phyloP scores from a whole-genome alignment of 306 rosid genomes.

The Adenanthera pavonina region DNA sequence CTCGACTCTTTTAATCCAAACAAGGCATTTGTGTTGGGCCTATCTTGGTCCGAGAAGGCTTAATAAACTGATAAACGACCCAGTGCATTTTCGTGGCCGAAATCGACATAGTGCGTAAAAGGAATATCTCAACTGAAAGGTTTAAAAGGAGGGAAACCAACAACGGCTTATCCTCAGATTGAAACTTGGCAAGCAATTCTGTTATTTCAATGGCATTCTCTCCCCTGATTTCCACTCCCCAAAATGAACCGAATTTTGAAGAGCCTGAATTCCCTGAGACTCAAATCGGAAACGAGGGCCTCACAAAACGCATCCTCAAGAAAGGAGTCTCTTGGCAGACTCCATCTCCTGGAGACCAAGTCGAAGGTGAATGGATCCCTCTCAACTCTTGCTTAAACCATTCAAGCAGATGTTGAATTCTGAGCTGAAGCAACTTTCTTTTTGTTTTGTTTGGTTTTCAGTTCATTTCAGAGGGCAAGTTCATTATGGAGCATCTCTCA shows the following conservation, averaged over 20 bases:
- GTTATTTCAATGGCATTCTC: conserved; percentile 49
- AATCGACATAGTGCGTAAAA: neutral
- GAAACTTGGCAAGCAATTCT: conserved; percentile 24
- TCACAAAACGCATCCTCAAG: conserved; percentile 55
- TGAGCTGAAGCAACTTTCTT: neutral
- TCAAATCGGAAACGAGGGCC: conserved; percentile 63
- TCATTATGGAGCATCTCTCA: conserved; percentile 52
- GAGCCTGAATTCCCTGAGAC: conserved; percentile 24
- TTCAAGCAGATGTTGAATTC: conserved; percentile 4
- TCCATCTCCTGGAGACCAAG: conserved; percentile 69
- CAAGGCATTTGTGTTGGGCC: neutral
- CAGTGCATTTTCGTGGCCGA: no score
- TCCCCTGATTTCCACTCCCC: conserved; percentile 25
- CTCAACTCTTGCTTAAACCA: neutral
- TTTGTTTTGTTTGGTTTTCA: conserved; percentile 23
- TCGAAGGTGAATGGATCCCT: conserved; percentile 47
- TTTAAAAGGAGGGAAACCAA: conserved; percentile 65
- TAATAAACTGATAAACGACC: neutral
- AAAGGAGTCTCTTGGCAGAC: conserved; percentile 68
- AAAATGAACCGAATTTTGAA: conserved; percentile 33
- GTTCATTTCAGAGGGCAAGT: conserved; percentile 61
- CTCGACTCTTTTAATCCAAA: no score
- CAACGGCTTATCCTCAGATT: conserved; percentile 64
- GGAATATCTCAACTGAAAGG: conserved; percentile 44
- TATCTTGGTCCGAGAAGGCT: neutral